A percentile compares a stretch with the other conserved stretches of the same genome.
phyloP scores from a whole-genome alignment of 2,329 filamentous ascomycete species.

The Pyrenochaeta sp. region DNA sequence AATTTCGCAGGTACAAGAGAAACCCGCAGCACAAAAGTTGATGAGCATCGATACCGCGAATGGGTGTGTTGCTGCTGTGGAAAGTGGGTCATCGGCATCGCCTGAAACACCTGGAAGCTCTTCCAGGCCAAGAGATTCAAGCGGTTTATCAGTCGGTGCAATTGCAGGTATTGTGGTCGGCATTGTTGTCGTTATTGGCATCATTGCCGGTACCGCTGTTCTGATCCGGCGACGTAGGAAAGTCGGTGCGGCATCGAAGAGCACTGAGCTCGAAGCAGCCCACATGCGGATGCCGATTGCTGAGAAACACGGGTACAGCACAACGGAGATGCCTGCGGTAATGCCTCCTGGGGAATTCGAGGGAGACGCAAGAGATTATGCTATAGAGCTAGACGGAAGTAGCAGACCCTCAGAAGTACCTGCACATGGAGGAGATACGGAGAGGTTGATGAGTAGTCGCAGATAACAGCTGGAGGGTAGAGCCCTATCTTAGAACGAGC shows the following conservation, averaged over 20 bases:
- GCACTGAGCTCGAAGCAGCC: not conserved
- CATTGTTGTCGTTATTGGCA: not conserved
- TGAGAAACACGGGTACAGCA: not conserved
- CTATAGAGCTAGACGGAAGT: not conserved
- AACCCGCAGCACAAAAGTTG: not conserved
- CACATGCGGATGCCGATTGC: not conserved
- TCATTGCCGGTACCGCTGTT: not conserved
- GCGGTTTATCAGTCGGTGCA: not conserved
- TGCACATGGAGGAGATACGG: not conserved
- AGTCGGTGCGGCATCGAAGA: not conserved
- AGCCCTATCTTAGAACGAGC: not conserved
- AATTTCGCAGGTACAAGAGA: not conserved
- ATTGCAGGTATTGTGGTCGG: not conserved
- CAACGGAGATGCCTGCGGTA: not conserved
- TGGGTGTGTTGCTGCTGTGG: not conserved
- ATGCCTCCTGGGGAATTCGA: not conserved
- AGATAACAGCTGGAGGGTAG: too few relatives aligned
- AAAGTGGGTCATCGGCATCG: not conserved
- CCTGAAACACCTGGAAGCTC: not conserved
- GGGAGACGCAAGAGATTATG: not conserved
- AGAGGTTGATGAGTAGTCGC: not conserved
- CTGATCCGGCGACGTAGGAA: not conserved
- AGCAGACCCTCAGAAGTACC: not conserved
- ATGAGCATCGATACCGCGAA: constrained; percentile 5
- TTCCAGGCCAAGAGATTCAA: not conserved